These are phyloP conservation scores for Talaromyces atroroseus DNA, from an alignment of 2,329 filamentous ascomycete genomes.

Conservation along the genomic window DNA sequence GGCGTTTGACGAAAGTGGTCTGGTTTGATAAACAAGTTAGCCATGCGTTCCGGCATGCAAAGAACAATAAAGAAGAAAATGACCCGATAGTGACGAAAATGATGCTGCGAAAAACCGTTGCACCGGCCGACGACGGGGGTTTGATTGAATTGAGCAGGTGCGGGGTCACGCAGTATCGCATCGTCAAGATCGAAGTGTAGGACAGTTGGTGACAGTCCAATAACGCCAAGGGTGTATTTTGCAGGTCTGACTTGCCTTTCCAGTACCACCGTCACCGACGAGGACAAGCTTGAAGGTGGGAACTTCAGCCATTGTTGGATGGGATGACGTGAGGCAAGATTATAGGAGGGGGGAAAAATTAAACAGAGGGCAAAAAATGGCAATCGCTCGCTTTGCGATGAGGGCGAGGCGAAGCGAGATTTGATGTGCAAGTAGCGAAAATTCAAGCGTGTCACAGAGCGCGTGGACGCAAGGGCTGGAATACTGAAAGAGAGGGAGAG, in stretches of 20 bases:
- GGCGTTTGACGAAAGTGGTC: slow-evolving; percentile 99
- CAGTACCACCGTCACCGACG: slow-evolving; percentile 97
- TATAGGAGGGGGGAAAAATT: not conserved
- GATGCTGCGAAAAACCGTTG: not conserved
- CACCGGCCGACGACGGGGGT: not conserved
- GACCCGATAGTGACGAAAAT: not conserved
- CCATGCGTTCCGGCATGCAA: not conserved
- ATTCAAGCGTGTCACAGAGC: slow-evolving; percentile 17
- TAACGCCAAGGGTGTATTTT: slow-evolving; percentile 9
- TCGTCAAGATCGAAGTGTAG: not conserved
- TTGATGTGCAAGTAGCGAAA: slow-evolving; percentile 1
- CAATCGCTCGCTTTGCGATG: slow-evolving; percentile 16
- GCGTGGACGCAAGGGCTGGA: slow-evolving; percentile 23
- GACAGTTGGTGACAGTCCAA: not conserved
- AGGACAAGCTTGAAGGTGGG: slow-evolving; percentile 99
- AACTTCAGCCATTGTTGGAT: slow-evolving; percentile 59
- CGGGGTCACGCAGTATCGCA: slow-evolving; percentile 13
- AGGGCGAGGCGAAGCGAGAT: slow-evolving; percentile 20
- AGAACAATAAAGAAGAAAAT: not conserved
- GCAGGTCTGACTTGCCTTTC: slow-evolving; percentile 67
- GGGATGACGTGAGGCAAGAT: slow-evolving; percentile 19
- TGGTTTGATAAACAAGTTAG: slow-evolving; percentile 36
- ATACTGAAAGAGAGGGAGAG: slow-evolving; percentile 17
- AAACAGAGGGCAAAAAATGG: slow-evolving; percentile 8
- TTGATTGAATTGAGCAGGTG: not conserved